Percentiles rank a stretch among this genome's conserved stretches.
These are phyloP conservation scores for Marasmius oreades DNA, from an alignment of 1,284 basidiomycete species.

Conservation along the genomic window DNA sequence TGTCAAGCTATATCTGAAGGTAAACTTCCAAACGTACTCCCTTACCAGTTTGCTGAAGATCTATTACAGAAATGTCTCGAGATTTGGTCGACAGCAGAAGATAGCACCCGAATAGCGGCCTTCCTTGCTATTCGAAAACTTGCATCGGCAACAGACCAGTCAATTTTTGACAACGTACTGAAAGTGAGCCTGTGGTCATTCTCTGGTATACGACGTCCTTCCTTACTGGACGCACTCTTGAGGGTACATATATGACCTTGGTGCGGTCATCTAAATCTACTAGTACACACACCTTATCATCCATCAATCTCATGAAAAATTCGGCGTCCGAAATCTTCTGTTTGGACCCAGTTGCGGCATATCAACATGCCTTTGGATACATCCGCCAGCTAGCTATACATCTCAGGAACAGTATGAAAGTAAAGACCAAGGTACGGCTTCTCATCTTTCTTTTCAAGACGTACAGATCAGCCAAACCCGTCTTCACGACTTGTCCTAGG, in stretches of 20 bases:
- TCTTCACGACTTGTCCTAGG: conserved; percentile 39
- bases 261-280: conserved; percentile 84
- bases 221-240: neutral
- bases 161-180: conserved; percentile 81
- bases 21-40: conserved; percentile 25
- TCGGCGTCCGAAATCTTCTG: conserved; percentile 92
- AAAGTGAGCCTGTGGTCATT: conserved; percentile 53
- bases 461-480: neutral
- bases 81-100: conserved; percentile 78
- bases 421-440: conserved; percentile 69
- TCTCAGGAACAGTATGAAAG: conserved; percentile 88
- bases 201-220: conserved; percentile 8
- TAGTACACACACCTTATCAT: conserved; percentile 84
- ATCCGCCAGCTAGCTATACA: conserved; percentile 96
- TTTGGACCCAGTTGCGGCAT: conserved; percentile 70
- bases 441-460: neutral
- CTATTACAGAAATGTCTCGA: conserved; percentile 67
- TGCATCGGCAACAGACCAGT: conserved; percentile 77
- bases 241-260: conserved; percentile 85
- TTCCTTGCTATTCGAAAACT: conserved; percentile 86
- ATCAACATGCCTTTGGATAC: conserved; percentile 96
- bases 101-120: conserved; percentile 83
- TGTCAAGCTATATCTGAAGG: conserved; percentile 84
- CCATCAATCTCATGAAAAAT: conserved; percentile 98
- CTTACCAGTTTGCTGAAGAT: conserved; percentile 3